Percentiles rank a stretch among this genome's conserved stretches.
These are phyloP conservation scores for Geotrichum restrictum DNA, from an alignment of 1,139 yeast species.

Conservation along the genomic window DNA sequence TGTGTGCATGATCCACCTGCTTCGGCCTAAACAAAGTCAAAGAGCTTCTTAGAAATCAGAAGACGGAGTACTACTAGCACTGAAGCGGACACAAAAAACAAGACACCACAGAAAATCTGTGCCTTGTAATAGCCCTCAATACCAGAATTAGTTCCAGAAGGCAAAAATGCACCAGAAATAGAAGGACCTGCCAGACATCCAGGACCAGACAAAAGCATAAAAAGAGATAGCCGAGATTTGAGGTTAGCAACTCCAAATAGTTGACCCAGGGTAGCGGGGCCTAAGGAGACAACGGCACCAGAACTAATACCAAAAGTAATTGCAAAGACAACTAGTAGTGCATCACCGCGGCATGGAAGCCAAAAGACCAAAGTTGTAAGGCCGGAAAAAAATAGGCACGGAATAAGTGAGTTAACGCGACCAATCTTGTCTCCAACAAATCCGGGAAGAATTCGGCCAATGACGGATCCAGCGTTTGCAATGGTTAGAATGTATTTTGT, in stretches of 20 bases:
- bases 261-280: constrained; percentile 44
- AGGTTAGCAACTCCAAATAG: constrained; percentile 47
- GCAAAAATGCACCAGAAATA: constrained; percentile 46
- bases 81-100: constrained; percentile 25
- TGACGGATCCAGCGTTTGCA: constrained; percentile 47
- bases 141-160: constrained; percentile 22
- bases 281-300: constrained; percentile 41
- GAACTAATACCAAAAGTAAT: constrained; percentile 48
- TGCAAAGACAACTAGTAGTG: constrained; percentile 39
- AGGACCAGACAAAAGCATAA: constrained; percentile 50
- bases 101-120: constrained; percentile 27
- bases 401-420: constrained; percentile 43
- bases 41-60: constrained; percentile 24
- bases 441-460: constrained; percentile 53
- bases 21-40: constrained; percentile 27
- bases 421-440: constrained; percentile 47
- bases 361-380: constrained; percentile 31
- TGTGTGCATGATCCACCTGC: too few relatives aligned
- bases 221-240: constrained; percentile 52
- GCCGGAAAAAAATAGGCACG: constrained; percentile 33
- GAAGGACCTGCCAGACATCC: constrained; percentile 51
- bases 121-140: constrained; percentile 25
- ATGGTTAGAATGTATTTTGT: constrained; percentile 42
- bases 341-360: constrained; percentile 29
- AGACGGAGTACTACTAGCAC: constrained; percentile 25